These are phyloP conservation scores for Scortechinia acanthostroma DNA, from an alignment of 2,329 filamentous ascomycete genomes.

Conservation along the genomic window DNA sequence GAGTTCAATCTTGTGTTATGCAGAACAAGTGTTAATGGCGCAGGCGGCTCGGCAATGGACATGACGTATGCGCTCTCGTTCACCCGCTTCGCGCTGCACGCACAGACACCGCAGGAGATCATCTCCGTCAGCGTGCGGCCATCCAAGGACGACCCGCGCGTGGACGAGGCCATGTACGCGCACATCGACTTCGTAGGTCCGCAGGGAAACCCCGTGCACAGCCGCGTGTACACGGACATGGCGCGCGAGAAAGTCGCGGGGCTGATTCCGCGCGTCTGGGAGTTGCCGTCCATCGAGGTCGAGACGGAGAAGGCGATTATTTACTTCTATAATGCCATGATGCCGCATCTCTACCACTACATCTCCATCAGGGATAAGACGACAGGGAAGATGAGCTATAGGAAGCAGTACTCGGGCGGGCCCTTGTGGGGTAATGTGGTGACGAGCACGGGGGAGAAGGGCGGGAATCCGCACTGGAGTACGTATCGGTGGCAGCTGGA, in stretches of 20 bases:
- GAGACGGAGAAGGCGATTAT: conserved; percentile 17
- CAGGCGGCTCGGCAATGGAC: conserved; percentile 26
- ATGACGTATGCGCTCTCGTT: conserved; percentile 22
- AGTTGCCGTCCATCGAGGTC: conserved; percentile 19
- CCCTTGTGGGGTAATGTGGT: conserved; percentile 17
- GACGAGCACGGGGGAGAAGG: conserved; percentile 10
- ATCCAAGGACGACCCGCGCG: conserved; percentile 13
- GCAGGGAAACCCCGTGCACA: conserved; percentile 11
- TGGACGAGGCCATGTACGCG: conserved; percentile 20
- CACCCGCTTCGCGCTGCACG: conserved; percentile 19
- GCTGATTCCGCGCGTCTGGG: conserved; percentile 17
- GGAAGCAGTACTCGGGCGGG: conserved; percentile 15
- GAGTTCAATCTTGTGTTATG: conserved; percentile 2
- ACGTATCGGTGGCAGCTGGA: conserved; percentile 24
- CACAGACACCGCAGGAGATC: conserved; percentile 14
- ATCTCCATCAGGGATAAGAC: conserved; percentile 17
- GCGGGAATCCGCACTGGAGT: conserved; percentile 13
- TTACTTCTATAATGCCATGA: conserved; percentile 20
- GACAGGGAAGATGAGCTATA: conserved; percentile 12
- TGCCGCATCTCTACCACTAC: conserved; percentile 21
- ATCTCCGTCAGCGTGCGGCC: conserved; percentile 15
- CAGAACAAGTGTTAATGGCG: conserved; percentile 1
- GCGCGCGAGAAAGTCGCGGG: conserved; percentile 11
- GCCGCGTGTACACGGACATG: conserved; percentile 19
- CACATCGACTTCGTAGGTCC: conserved; percentile 14